Evolutionary conservation across 495 filamentous ascomycete genomes (phyloP), one percentile per base, ranked within the genome.

Genomic region (Neurospora sp.): DNA sequence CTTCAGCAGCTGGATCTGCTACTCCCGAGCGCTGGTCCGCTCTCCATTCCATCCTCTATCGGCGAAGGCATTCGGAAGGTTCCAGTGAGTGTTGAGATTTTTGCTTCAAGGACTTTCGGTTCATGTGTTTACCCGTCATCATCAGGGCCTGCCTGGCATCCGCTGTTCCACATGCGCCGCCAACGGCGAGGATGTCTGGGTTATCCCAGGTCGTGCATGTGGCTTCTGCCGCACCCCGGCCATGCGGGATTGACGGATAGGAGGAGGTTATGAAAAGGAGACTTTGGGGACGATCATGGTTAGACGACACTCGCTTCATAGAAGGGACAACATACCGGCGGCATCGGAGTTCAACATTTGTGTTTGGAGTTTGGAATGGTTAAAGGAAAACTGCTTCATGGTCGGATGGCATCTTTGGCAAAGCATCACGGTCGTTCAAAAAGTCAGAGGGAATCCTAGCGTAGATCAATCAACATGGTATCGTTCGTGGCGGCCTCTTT

Each of bases 111-210:
- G 6, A 14, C 14, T 38, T 11, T 18, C 20, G 6, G 27, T 35
- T 18, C 27, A 27, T 31, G 20, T 38, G 3, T 20, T 39, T 23
- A 8, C 39, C 74, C 73, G n/a, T 27, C 23, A 27, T 59, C 11
- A 76, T 62, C 8, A 5, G 38, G 10, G 79, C 73, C 48, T 78
- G 11, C 80, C 80, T 14, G 80, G 80, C 4, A 74, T 80, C n/a
- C 76, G 71, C 11, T 82, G 80, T 69, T 72, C 62, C 2, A 80
- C 72, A 1, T 82, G 80, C 69, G 79, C 80, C 46, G 79, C 77
- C 23, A 85, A 85, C 48, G 85, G 85, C 42, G 75, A 81, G 38
- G 85, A 86, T 44, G 81, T 85, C 54, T 87, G 85, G 85, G 85
- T 87, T 62, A 80, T 86, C 44, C 84, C 84, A 3, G 85, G 85